Evolutionary conservation across 2,329 filamentous ascomycete species (phyloP).

Genomic region (Onygenales sp.): DNA sequence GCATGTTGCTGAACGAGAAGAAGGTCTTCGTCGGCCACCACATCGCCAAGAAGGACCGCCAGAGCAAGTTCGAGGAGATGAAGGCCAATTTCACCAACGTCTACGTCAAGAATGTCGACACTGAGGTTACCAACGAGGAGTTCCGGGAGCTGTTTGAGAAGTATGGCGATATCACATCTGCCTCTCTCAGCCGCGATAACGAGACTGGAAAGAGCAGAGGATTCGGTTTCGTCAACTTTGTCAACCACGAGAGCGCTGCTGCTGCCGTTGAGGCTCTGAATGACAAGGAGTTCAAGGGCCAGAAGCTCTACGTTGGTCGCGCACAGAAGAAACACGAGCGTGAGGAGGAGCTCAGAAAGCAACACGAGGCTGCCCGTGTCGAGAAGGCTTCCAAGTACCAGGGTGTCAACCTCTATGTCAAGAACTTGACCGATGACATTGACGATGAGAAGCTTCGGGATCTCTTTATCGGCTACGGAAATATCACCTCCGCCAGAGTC

Average conservation of each 20-base stretch:
- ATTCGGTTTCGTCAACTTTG: conserved; percentile 94
- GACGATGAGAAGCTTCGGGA: conserved; percentile 96
- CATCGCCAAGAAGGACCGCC: conserved; percentile 99
- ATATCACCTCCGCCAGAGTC: conserved; percentile 97
- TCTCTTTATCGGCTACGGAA: conserved; percentile 83
- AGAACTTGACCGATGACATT: conserved; percentile 94
- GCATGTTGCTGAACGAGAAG: conserved; percentile 99
- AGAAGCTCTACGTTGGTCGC: conserved; percentile 95
- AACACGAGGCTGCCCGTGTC: conserved; percentile 92
- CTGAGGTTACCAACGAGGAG: conserved; percentile 80
- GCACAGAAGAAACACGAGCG: conserved; percentile 99
- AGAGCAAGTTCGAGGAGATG: conserved; percentile 99
- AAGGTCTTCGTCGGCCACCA: conserved; percentile 99
- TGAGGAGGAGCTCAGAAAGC: conserved; percentile 97
- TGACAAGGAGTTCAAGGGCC: conserved; percentile 80
- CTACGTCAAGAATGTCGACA: conserved; percentile 96
- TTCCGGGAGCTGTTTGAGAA: conserved; percentile 90
- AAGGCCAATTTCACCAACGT: conserved; percentile 99
- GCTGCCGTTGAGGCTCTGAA: conserved; percentile 88
- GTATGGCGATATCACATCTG: conserved; percentile 90
- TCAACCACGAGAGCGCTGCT: conserved; percentile 76
- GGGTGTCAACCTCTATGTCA: conserved; percentile 98
- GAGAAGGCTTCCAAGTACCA: conserved; percentile 99
- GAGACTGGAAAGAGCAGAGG: conserved; percentile 85
- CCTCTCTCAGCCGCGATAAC: conserved; percentile 77